phyloP scores from a whole-genome alignment of 164 flowering plant species.

The Vitis riparia region DNA sequence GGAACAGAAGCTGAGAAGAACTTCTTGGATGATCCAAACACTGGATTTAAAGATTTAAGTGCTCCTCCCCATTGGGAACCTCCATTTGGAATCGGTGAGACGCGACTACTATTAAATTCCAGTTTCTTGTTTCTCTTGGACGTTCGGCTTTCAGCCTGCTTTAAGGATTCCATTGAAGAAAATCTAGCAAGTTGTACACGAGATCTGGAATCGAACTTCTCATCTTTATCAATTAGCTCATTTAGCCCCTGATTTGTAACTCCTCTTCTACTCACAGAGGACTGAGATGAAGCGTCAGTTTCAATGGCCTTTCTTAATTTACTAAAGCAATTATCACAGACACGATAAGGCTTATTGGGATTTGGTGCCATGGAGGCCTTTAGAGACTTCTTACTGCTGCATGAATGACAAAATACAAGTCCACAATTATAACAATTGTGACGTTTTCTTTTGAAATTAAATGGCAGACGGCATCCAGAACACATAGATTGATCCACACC shows the following conservation, averaged over 20 bases:
- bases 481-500: slow-evolving; percentile 97
- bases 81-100: slow-evolving; percentile 87
- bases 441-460: slow-evolving; percentile 96
- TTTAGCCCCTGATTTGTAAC: slow-evolving; percentile 49
- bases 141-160: slow-evolving; percentile 61
- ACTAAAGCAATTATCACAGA: slow-evolving; percentile 81
- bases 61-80: slow-evolving; percentile 89
- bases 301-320: slow-evolving; percentile 78
- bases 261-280: slow-evolving; percentile 70
- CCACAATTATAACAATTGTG: slow-evolving; percentile 99
- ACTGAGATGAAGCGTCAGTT: slow-evolving; percentile 65
- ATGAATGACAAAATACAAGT: slow-evolving; percentile 92
- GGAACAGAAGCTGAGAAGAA: slow-evolving; percentile 98
- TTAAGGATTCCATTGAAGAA: slow-evolving; percentile 79
- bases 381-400: slow-evolving; percentile 92
- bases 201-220: slow-evolving; percentile 68
- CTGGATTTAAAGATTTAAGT: slow-evolving; percentile 84
- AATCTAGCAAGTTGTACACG: slow-evolving; percentile 66
- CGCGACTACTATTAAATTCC: slow-evolving; percentile 89
- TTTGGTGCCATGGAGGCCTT: slow-evolving; percentile 99
- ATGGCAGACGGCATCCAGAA: slow-evolving; percentile 93
- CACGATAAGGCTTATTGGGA: slow-evolving; percentile 94
- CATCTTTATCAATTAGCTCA: slow-evolving; percentile 70
- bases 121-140: slow-evolving; percentile 84
- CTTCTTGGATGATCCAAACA: slow-evolving; percentile 94